phyloP scores from a whole-genome alignment of 2,329 filamentous ascomycete genomes.

The Orbilia blumenaviensis region DNA sequence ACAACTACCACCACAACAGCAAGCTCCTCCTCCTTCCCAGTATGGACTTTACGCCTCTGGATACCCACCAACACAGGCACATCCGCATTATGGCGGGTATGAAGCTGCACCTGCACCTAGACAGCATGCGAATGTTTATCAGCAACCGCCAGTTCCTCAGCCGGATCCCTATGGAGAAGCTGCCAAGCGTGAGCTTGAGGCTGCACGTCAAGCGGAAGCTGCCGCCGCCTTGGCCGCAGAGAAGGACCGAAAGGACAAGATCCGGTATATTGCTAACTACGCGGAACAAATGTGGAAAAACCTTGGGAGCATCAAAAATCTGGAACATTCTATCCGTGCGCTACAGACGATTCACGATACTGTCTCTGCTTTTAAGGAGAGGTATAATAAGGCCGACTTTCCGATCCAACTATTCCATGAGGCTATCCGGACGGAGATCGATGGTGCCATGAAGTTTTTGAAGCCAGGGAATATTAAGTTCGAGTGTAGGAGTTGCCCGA shows the following conservation, averaged over 20 bases:
- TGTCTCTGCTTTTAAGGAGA: constrained; percentile 62
- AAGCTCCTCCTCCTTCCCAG: neutral
- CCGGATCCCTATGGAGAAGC: constrained; percentile 41
- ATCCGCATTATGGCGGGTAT: constrained; percentile 33
- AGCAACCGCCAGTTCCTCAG: constrained; percentile 24
- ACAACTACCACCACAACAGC: constrained; percentile 10
- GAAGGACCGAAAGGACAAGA: constrained; percentile 46
- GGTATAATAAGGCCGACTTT: constrained; percentile 63
- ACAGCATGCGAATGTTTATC: constrained; percentile 18
- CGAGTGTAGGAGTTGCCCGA: constrained; percentile 41
- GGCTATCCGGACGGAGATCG: constrained; percentile 57
- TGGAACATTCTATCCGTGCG: constrained; percentile 39
- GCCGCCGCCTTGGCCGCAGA: constrained; percentile 17
- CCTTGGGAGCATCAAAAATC: constrained; percentile 25
- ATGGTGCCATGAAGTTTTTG: constrained; percentile 52
- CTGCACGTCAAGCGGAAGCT: constrained; percentile 12
- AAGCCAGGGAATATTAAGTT: constrained; percentile 43
- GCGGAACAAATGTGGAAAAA: constrained; percentile 45
- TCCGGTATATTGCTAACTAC: constrained; percentile 37
- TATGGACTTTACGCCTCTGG: constrained; percentile 17
- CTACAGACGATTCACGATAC: constrained; percentile 49
- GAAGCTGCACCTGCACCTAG: constrained; percentile 10
- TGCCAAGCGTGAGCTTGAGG: constrained; percentile 40
- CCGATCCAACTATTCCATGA: constrained; percentile 60
- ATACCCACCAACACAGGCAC: constrained; percentile 13